Evolutionary conservation across 2,329 filamentous ascomycete species (phyloP).

Genomic region (Phyllosticta ampelicida): DNA sequence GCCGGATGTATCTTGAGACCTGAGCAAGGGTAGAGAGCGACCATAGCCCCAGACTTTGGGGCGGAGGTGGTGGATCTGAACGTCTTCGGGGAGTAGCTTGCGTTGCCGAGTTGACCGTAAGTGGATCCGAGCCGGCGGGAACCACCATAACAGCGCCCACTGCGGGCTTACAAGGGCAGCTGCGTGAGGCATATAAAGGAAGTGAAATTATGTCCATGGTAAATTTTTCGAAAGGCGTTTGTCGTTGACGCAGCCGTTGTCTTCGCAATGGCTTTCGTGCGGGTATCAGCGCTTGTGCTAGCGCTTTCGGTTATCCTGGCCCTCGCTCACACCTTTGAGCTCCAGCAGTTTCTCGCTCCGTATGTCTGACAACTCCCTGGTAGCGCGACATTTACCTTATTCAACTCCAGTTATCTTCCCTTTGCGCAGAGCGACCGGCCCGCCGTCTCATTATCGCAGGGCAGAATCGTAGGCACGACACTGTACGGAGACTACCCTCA

Average conservation of each 20-base stretch:
- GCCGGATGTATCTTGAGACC: neutral
- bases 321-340: slow-evolving; percentile 3
- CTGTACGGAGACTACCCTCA: slow-evolving; percentile 9
- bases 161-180: neutral
- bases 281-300: slow-evolving; percentile 3
- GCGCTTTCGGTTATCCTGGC: slow-evolving; percentile 4
- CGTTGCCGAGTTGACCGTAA: slow-evolving; percentile 9
- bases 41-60: neutral
- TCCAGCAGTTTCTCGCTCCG: slow-evolving; percentile 8
- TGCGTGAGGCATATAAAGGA: neutral
- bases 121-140: slow-evolving; percentile 3
- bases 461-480: slow-evolving; percentile 12
- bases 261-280: slow-evolving; percentile 4
- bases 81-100: slow-evolving; percentile 1
- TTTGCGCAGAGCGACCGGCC: neutral
- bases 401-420: neutral
- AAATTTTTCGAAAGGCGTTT: neutral
- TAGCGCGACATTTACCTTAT: neutral
- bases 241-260: neutral
- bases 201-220: neutral
- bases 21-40: neutral
- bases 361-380: neutral
- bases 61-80: neutral
- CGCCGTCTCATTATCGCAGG: slow-evolving; percentile 12
- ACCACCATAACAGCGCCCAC: neutral